A percentile compares a stretch with the other conserved stretches of the same genome.
Evolutionary conservation across 2,329 filamentous ascomycete species (phyloP).

Genomic region (Claviceps paspali): DNA sequence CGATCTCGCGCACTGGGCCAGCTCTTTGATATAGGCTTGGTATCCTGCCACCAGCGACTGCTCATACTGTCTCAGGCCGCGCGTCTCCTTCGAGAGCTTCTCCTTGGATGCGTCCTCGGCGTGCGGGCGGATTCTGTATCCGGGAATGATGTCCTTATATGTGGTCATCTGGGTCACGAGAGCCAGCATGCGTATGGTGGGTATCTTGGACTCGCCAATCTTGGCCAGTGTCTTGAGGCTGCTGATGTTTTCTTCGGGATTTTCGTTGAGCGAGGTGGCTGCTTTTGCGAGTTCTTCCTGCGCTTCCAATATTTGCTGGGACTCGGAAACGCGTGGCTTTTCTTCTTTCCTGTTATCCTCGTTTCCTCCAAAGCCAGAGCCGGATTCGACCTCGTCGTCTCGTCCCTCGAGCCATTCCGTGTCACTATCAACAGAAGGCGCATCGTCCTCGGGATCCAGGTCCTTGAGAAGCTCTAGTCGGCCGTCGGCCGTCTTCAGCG

Average conservation of each 20-base stretch:
- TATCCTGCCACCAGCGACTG: slow-evolving; percentile 77
- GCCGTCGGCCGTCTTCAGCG: slow-evolving; percentile 76
- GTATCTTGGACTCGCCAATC: slow-evolving; percentile 53
- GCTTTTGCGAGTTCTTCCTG: slow-evolving; percentile 87
- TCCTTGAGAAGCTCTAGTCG: slow-evolving; percentile 44
- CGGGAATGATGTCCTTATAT: slow-evolving; percentile 92
- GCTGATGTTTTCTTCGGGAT: slow-evolving; percentile 77
- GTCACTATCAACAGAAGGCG: slow-evolving; percentile 43
- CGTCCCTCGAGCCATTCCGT: slow-evolving; percentile 48
- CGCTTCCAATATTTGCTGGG: slow-evolving; percentile 68
- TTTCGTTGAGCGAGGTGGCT: slow-evolving; percentile 69
- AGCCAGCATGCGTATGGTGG: slow-evolving; percentile 69
- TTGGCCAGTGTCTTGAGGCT: slow-evolving; percentile 65
- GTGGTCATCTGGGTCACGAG: slow-evolving; percentile 77
- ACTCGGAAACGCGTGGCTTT: slow-evolving; percentile 51
- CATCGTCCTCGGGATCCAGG: slow-evolving; percentile 42
- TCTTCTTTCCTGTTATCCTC: slow-evolving; percentile 17
- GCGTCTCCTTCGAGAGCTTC: slow-evolving; percentile 85
- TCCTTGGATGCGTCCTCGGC: slow-evolving; percentile 58
- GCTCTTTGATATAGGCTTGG: slow-evolving; percentile 64
- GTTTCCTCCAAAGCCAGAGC: slow-evolving; percentile 25
- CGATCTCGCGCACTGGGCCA: slow-evolving; percentile 51
- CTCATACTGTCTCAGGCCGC: slow-evolving; percentile 68
- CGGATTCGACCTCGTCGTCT: slow-evolving; percentile 32
- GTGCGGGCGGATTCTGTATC: slow-evolving; percentile 80